phyloP scores from a whole-genome alignment of 139 green algal genomes.

The Picocystis salinarum region DNA sequence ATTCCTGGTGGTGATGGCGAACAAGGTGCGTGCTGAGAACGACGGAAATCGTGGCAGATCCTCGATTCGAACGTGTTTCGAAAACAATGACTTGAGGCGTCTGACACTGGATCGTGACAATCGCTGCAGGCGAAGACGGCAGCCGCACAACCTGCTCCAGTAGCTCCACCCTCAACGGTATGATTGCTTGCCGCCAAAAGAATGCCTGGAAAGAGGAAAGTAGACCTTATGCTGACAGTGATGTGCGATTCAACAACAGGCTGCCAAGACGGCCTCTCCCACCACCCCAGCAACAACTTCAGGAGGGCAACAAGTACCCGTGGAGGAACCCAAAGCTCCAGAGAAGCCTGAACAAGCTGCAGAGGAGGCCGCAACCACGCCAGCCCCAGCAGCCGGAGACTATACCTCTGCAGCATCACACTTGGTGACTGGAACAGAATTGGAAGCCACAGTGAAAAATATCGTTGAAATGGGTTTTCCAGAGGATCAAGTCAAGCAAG shows the following conservation, averaged over 20 bases:
- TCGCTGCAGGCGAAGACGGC: too few relatives aligned
- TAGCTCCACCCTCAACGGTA: too few relatives aligned
- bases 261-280: not conserved
- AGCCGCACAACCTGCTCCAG: too few relatives aligned
- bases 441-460: slow-evolving; percentile 44
- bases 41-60: too few relatives aligned
- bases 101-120: too few relatives aligned
- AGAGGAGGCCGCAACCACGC: not conserved
- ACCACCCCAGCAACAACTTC: slow-evolving; percentile 9
- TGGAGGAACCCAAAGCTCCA: slow-evolving; percentile 12
- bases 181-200: too few relatives aligned
- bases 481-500: slow-evolving; percentile 43
- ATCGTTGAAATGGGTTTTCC: slow-evolving; percentile 91
- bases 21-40: slow-evolving; percentile 52
- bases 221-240: not conserved
- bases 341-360: not conserved
- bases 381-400: not conserved
- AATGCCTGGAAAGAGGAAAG: too few relatives aligned
- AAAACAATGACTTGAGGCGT: too few relatives aligned
- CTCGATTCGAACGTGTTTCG: too few relatives aligned
- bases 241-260: not conserved
- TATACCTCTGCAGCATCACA: slow-evolving; percentile 34
- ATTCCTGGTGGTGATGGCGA: slow-evolving; percentile 88
- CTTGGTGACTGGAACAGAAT: slow-evolving; percentile 41
- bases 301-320: slow-evolving; percentile 2